Evolutionary conservation across 305 asterid genomes (phyloP).

Genomic region (Fraxinus latifolia): DNA sequence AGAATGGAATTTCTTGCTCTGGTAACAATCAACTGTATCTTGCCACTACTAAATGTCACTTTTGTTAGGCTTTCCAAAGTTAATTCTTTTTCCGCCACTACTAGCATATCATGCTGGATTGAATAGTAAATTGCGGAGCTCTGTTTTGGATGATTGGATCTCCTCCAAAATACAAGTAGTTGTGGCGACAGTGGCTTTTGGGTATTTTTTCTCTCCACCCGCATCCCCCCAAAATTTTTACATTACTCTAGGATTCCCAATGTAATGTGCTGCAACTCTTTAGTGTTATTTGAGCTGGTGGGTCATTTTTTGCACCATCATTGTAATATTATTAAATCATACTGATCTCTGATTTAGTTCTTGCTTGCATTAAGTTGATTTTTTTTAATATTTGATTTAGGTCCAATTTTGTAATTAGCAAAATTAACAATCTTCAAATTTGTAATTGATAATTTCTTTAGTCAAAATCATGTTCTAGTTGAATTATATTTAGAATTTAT

Average conservation of each 20-base stretch:
- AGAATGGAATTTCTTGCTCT: constrained; percentile 72
- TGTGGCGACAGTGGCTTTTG: constrained; percentile 97
- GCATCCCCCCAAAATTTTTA: not conserved
- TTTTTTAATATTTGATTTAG: not conserved
- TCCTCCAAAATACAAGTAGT: constrained; percentile 87
- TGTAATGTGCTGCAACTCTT: constrained; percentile 1
- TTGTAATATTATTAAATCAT: constrained; percentile 3
- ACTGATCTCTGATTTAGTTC: constrained; percentile 12
- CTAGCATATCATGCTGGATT: constrained; percentile 96
- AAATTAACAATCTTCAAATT: not conserved
- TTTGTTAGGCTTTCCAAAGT: constrained; percentile 17
- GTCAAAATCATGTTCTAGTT: not conserved
- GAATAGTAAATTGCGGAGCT: constrained; percentile 73
- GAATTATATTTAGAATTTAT: not conserved
- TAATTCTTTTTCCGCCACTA: constrained; percentile 25
- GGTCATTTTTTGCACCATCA: not conserved
- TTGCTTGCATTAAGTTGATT: not conserved
- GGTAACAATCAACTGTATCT: constrained; percentile 44
- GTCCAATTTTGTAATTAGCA: not conserved
- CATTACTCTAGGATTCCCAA: not conserved
- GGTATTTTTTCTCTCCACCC: constrained; percentile 45
- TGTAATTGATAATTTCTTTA: not conserved
- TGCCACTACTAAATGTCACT: constrained; percentile 18
- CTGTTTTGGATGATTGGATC: constrained; percentile 87
- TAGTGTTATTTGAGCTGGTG: constrained; percentile 1